Conservation (phyloP, 148 eudicot species). For the Persicaria tinctoria region DNA sequence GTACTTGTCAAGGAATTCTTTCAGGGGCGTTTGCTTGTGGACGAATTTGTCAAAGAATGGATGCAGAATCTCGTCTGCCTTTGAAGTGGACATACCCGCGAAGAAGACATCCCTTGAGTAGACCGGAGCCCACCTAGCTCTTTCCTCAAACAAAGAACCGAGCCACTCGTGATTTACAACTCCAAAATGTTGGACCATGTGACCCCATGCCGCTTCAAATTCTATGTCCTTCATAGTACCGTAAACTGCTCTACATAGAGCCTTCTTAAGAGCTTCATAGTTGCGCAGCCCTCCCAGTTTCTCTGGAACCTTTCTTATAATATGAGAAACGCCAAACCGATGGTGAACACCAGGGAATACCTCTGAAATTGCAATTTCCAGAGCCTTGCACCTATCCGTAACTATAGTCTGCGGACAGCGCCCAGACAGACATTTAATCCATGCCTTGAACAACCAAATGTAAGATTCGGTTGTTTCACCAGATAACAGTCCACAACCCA, state of each 20-base stretch:
- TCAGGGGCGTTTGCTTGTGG: conserved; percentile 42
- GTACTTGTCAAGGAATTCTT: conserved; percentile 51
- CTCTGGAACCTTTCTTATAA: conserved; percentile 41
- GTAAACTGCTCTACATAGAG: conserved; percentile 36
- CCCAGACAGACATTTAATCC: conserved; percentile 76
- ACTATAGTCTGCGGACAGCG: conserved; percentile 66
- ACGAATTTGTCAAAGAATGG: conserved; percentile 45
- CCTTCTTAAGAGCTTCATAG: conserved; percentile 31
- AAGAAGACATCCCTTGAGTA: conserved; percentile 56
- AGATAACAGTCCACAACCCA: conserved; percentile 70
- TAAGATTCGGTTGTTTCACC: conserved; percentile 58
- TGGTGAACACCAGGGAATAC: conserved; percentile 76
- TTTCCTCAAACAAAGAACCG: conserved; percentile 40
- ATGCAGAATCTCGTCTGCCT: conserved; percentile 18
- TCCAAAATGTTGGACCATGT: conserved; percentile 52
- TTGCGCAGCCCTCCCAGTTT: conserved; percentile 35
- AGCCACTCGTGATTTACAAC: conserved; percentile 43
- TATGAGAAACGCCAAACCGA: conserved; percentile 41
- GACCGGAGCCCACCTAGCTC: conserved; percentile 70
- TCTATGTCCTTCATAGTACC: conserved; percentile 47
- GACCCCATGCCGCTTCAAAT: conserved; percentile 71
- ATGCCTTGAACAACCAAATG: conserved; percentile 62
- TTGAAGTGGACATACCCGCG: conserved; percentile 40
- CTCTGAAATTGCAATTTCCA: conserved; percentile 52
- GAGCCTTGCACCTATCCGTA: conserved; percentile 33